Base-by-base conservation (phyloP, 768 basidiomycete genomes). In the Chlorophyllum brunneum region DNA sequence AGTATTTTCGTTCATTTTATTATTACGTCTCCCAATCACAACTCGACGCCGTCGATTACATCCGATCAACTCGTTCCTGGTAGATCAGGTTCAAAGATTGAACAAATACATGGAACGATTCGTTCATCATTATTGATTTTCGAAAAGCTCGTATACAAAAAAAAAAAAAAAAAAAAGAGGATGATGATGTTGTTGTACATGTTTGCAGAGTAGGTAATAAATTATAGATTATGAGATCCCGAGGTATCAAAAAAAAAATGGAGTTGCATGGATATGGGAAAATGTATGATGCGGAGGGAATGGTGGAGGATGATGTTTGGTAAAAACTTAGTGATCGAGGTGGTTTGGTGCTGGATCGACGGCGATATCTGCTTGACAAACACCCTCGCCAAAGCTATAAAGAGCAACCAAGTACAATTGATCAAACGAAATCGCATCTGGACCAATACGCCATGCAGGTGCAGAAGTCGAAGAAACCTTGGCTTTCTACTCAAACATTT, bases 301-400 rank as follows among this genome's bases (percentile, higher is more conserved):
- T 36, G 34, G 16, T 15, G 16, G 5, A 36, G 34, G 2, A 36
- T 10, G 34, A 16, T 36, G 16, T 36, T 36, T 11, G 34, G 11
- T 36, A 16, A 36, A n/a, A n/a, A 16, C n/a, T n/a, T n/a, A n/a
- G n/a, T n/a, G n/a, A n/a, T n/a, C n/a, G n/a, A n/a, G n/a, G n/a
- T n/a, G 27, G 9, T 26, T 16, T 5, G 34, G 34, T 36, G 34
- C 11, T 36, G 34, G 34, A 45, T 79, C 75, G 23, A 76, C 55
- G 27, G 70, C 74, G 13, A 80, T 67, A 23, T 80, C 78, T 1
- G 78, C 79, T 61, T 79, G 73, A 78, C 78, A 80, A 3, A 68
- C 59, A 50, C 76, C 69, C 15, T 74, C 74, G 41, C 65, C 67
- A 23, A 67, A 65, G 48, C 80, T 78, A 59, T 66, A 65, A 5